Percentiles rank a stretch among this genome's conserved stretches.
phyloP scores from a whole-genome alignment of 345 rosid genomes.

The Cardiospermum halicacabum region DNA sequence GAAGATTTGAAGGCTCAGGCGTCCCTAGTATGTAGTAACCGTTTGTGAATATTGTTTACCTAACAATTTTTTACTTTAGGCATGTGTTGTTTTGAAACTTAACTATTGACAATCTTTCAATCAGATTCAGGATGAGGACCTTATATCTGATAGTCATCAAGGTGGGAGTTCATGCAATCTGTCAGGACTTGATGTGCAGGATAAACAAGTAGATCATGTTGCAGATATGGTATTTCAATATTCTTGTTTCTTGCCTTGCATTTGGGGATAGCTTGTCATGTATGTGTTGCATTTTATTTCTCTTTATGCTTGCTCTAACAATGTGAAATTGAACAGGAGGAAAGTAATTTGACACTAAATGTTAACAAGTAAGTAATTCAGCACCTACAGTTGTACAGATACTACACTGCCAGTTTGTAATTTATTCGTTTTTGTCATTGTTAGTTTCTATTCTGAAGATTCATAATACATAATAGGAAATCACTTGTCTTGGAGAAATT shows the following conservation, averaged over 20 bases:
- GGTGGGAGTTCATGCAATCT: conserved; percentile 53
- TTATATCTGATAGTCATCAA: conserved; percentile 38
- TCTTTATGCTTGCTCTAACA: conserved; percentile 18
- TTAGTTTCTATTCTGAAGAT: not conserved
- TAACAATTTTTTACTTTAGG: not conserved
- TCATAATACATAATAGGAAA: not conserved
- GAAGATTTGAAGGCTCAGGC: conserved; percentile 99
- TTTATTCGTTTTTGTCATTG: not conserved
- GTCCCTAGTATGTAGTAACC: conserved; percentile 67
- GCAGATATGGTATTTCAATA: conserved; percentile 35
- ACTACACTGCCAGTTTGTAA: not conserved
- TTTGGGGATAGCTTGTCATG: conserved; percentile 4
- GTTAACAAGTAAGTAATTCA: conserved; percentile 39
- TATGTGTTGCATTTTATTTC: conserved; percentile 2
- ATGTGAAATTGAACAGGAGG: conserved; percentile 47
- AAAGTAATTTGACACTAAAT: conserved; percentile 34
- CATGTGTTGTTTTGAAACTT: not conserved
- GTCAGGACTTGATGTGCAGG: conserved; percentile 44
- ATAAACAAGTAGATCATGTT: conserved; percentile 41
- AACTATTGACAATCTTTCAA: conserved; percentile 14
- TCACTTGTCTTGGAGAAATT: conserved; percentile 14
- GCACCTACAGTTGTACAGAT: not conserved
- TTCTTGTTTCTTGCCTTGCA: conserved; percentile 11
- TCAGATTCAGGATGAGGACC: conserved; percentile 91
- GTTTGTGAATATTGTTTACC: not conserved